phyloP scores from a whole-genome alignment of 441 rosid species.

The Dalechampia spathulata region DNA sequence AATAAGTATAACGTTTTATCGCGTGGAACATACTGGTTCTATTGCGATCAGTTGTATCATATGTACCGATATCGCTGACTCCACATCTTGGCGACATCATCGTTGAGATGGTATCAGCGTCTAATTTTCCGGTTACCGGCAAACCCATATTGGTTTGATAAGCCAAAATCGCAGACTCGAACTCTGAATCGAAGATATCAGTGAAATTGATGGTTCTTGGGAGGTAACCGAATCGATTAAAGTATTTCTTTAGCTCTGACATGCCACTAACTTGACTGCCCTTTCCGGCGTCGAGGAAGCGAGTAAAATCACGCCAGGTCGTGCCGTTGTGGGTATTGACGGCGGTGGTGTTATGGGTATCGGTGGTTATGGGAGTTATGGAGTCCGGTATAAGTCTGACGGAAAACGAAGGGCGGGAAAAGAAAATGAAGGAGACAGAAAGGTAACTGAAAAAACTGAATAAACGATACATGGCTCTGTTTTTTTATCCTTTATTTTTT shows the following conservation, averaged over 20 bases:
- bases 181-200: conserved; percentile 50
- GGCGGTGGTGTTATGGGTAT: conserved; percentile 1
- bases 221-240: conserved; percentile 73
- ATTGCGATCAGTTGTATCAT: no score
- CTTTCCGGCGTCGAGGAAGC: conserved; percentile 44
- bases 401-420: conserved; percentile 26
- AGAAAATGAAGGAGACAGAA: conserved; percentile 25
- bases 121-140: conserved; percentile 53
- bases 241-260: conserved; percentile 71
- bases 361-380: conserved; percentile 29
- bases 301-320: conserved; percentile 59
- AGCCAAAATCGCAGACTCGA: conserved; percentile 46
- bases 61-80: conserved; percentile 31
- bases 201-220: conserved; percentile 26
- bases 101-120: conserved; percentile 46
- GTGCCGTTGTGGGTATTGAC: conserved; percentile 30
- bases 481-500: no score
- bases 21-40: conserved; percentile 13
- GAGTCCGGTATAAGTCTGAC: conserved; percentile 42
- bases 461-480: conserved; percentile 26
- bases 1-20: conserved; percentile 51
- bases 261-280: conserved; percentile 69
- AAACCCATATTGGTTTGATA: conserved; percentile 65
- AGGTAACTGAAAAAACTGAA: conserved; percentile 22
- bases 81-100: conserved; percentile 83